Percentiles rank a stretch among this genome's conserved stretches.
Evolutionary conservation across 2,329 filamentous ascomycete species (phyloP).

Genomic region (Ophiostoma populinum): DNA sequence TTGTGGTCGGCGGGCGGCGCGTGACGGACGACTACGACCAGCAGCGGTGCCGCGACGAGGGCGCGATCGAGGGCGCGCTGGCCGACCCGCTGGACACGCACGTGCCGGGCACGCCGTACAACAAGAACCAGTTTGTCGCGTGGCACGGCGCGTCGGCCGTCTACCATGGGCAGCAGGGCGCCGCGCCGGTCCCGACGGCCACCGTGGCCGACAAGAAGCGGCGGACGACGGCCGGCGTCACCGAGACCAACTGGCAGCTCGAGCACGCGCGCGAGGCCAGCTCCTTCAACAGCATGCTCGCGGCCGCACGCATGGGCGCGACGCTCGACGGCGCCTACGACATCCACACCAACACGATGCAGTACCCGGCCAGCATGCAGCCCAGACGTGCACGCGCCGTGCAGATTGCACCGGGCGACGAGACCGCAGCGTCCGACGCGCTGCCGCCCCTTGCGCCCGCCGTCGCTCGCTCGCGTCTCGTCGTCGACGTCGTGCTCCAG

Average conservation of each 20-base stretch:
- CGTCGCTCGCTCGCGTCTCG: constrained; percentile 37
- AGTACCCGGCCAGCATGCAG: constrained; percentile 76
- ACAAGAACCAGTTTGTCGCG: constrained; percentile 96
- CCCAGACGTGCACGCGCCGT: constrained; percentile 76
- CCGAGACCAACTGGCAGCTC: constrained; percentile 89
- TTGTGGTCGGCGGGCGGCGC: constrained; percentile 77
- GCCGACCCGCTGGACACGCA: constrained; percentile 79
- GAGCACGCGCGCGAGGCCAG: constrained; percentile 83
- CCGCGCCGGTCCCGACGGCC: constrained; percentile 38
- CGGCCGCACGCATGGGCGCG: constrained; percentile 49
- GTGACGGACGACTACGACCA: constrained; percentile 84
- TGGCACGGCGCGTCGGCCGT: constrained; percentile 96
- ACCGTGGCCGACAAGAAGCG: constrained; percentile 51
- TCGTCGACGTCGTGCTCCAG: constrained; percentile 38
- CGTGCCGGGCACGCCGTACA: constrained; percentile 70
- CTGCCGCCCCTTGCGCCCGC: constrained; percentile 32
- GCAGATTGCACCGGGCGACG: constrained; percentile 31
- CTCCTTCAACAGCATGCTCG: constrained; percentile 65
- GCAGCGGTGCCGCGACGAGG: constrained; percentile 53
- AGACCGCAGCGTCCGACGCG: constrained; percentile 14
- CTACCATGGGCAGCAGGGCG: constrained; percentile 73
- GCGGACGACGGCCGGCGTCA: constrained; percentile 55
- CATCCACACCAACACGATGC: constrained; percentile 81
- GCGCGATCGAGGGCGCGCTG: constrained; percentile 71
- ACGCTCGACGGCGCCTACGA: constrained; percentile 64